These are phyloP conservation scores for Kwoniella heveanensis DNA, from an alignment of 768 basidiomycete genomes.

Conservation along the genomic window DNA sequence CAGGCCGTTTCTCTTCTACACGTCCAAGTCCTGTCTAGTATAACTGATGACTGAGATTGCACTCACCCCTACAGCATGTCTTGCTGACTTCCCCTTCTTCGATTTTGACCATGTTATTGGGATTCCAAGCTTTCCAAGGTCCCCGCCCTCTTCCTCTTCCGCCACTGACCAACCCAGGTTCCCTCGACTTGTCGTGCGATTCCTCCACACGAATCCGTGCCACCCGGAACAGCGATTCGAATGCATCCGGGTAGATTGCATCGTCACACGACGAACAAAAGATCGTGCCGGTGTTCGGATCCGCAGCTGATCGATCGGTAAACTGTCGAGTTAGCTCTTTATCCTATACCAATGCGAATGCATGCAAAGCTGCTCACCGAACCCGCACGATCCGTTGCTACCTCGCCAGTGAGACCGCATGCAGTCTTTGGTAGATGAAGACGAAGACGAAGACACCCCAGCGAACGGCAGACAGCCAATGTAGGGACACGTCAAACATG, in stretches of 20 bases:
- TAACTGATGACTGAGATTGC: not conserved
- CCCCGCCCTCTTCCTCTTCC: constrained; percentile 60
- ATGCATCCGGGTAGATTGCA: constrained; percentile 66
- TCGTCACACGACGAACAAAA: constrained; percentile 76
- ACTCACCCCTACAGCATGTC: constrained; percentile 74
- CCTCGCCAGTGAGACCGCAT: constrained; percentile 33
- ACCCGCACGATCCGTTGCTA: constrained; percentile 27
- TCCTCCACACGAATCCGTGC: constrained; percentile 32
- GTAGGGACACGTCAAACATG: constrained; percentile 46
- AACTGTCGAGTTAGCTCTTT: not conserved
- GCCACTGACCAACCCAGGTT: constrained; percentile 32
- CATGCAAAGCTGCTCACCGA: constrained; percentile 35
- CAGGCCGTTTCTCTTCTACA: too few species aligned
- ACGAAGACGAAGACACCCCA: constrained; percentile 22
- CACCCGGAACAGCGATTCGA: constrained; percentile 58
- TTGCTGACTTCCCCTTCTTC: constrained; percentile 60
- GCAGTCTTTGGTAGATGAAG: constrained; percentile 26
- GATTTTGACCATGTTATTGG: constrained; percentile 45
- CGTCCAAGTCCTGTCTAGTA: too few species aligned
- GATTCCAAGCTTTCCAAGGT: constrained; percentile 62
- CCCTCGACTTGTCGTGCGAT: constrained; percentile 32
- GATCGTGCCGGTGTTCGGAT: constrained; percentile 71
- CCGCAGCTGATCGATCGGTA: constrained; percentile 63
- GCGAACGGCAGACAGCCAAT: constrained; percentile 41
- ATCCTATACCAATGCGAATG: too few species aligned